These are phyloP conservation scores for Byssoonygena ceratinophila DNA, from an alignment of 2,329 filamentous ascomycete species.

Conservation along the genomic window DNA sequence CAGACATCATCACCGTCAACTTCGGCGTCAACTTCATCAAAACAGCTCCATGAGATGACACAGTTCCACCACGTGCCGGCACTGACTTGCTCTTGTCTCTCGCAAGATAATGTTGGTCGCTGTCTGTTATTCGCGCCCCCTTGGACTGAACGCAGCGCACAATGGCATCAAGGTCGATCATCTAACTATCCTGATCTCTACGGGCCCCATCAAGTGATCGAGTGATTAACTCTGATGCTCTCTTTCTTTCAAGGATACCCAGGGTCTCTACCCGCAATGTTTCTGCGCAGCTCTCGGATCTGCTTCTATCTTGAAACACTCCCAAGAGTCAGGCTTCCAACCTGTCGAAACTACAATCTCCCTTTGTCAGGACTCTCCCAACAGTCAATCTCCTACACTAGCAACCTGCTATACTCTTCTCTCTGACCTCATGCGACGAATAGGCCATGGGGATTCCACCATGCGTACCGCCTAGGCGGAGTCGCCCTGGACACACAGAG, in stretches of 20 bases:
- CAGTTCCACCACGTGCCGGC: neutral
- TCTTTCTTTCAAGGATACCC: neutral
- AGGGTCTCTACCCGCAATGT: neutral
- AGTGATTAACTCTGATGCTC: too few species aligned
- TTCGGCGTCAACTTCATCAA: too few species aligned
- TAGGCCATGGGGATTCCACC: neutral
- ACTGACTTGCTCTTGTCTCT: neutral
- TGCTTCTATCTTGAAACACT: neutral
- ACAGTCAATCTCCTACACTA: neutral
- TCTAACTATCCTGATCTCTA: too few species aligned
- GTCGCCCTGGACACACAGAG: neutral
- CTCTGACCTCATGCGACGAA: neutral
- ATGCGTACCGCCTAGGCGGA: neutral
- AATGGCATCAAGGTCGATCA: too few species aligned
- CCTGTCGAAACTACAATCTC: neutral
- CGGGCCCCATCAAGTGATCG: too few species aligned
- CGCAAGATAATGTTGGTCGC: neutral
- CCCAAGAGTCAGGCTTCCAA: neutral
- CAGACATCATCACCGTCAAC: too few species aligned
- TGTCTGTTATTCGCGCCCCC: neutral
- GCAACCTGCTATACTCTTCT: neutral
- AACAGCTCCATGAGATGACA: too few species aligned
- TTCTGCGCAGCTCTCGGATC: neutral
- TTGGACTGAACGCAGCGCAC: too few species aligned
- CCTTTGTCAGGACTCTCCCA: neutral